Evolutionary conservation across 148 eudicot species (phyloP).

Genomic region (Cornus florida): DNA sequence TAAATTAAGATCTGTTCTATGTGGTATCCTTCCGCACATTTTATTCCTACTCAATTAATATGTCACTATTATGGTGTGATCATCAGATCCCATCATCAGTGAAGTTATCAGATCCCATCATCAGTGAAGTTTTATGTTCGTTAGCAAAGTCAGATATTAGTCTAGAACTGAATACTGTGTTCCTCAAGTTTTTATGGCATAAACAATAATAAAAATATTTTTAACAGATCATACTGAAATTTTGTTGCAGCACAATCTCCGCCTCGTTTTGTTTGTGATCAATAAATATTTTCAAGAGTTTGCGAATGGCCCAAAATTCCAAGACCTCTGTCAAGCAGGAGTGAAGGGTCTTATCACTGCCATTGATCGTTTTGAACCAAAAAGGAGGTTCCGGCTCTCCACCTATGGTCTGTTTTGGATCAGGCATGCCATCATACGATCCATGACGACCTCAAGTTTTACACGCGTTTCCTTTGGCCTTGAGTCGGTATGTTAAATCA

Average conservation of each 20-base stretch:
- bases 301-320: slow-evolving; percentile 65
- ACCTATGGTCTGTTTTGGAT: slow-evolving; percentile 92
- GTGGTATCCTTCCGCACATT: background rate
- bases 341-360: slow-evolving; percentile 86
- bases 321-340: slow-evolving; percentile 96
- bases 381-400: slow-evolving; percentile 65
- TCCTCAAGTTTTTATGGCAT: background rate
- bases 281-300: slow-evolving; percentile 92
- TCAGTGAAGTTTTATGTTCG: background rate
- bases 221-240: slow-evolving; percentile 1
- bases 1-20: too few species aligned
- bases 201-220: background rate
- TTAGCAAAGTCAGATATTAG: background rate
- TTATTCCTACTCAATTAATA: too few species aligned
- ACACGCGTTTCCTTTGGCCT: slow-evolving; percentile 91
- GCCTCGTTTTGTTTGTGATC: slow-evolving; percentile 82
- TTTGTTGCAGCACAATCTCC: slow-evolving; percentile 84
- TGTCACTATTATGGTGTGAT: too few species aligned
- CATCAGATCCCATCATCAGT: background rate
- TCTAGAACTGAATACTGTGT: background rate
- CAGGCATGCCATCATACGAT: slow-evolving; percentile 81
- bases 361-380: slow-evolving; percentile 94
- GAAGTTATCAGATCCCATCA: background rate
- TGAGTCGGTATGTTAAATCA: slow-evolving; percentile 65
- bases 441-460: slow-evolving; percentile 87